Evolutionary conservation across 1,284 basidiomycete genomes (phyloP), one percentile per base, ranked within the genome.

Genomic region (Cryptococcus sp.): DNA sequence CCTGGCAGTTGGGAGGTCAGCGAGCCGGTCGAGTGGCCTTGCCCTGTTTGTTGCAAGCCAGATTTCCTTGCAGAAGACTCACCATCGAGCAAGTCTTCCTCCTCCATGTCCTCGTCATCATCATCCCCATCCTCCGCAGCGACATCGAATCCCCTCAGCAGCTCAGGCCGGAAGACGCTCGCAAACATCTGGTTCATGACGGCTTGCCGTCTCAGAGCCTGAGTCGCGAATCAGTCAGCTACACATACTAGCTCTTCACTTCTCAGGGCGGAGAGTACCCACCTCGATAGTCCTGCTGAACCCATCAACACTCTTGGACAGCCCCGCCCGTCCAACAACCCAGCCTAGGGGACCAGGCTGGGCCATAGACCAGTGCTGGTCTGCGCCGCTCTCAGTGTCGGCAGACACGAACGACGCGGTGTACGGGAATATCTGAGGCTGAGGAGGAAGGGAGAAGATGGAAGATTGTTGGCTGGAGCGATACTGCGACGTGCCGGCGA

Each of bases 281-380:
- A 62, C 64, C 23, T 56, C 45, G 13, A 66, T 36, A 12, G 66
- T 9, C 23, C 52, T 51, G 11, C 36, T 37, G 16, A 70, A 50
- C 33, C 50, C 59, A 3, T 59, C 53, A 53, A 55, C 55, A 2
- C 51, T 45, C 3, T 23, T 16, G 0, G 69, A 60, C 8, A 69
- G 23, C 1, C 63, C 70, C 7, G 71, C 47, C 9, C 71, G 59
- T 7, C 69, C 69, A 2, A 76, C 54, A 2, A 76, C 59, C 45
- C 63, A 72, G 12, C 67, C 73, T 8, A 64, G 65, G 1, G 71
- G 70, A 2, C 73, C 71, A 5, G 71, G 68, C 12, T 57, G 56
- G 2, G 61, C 63, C 36, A 72, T 66, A 3, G 64, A 64, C 72
- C 71, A 74, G 35, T 66, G 61, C 60, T 76, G 73, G 7, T 60